These are phyloP conservation scores for Russula brevipes DNA, from an alignment of 768 basidiomycete genomes.

Conservation along the genomic window DNA sequence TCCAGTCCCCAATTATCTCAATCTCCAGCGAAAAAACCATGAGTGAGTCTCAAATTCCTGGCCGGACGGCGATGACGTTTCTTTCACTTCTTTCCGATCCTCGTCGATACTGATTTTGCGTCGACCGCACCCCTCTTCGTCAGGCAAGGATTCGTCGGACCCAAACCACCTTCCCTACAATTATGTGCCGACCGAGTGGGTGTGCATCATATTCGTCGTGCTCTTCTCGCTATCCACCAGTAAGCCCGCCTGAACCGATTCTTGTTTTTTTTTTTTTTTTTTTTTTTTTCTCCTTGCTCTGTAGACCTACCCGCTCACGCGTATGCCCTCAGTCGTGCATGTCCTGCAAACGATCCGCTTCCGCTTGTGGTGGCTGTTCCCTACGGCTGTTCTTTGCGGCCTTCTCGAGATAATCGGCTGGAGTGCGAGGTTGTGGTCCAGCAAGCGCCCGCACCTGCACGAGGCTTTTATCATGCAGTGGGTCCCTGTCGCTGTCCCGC, in stretches of 20 bases:
- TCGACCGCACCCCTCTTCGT: too few relatives aligned
- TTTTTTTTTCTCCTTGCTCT: too few relatives aligned
- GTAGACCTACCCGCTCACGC: neutral
- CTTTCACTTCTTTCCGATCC: too few relatives aligned
- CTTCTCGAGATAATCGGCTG: conserved; percentile 38
- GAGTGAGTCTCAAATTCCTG: too few relatives aligned
- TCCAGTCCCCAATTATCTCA: too few relatives aligned
- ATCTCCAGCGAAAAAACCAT: too few relatives aligned
- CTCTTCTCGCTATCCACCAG: conserved; percentile 6
- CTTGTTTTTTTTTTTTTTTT: too few relatives aligned
- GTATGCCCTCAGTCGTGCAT: conserved; percentile 25
- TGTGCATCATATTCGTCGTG: conserved; percentile 9
- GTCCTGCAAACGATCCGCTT: conserved; percentile 29
- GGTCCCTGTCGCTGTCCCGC: neutral
- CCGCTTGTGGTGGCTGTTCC: conserved; percentile 36
- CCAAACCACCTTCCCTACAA: neutral
- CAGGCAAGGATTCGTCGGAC: too few relatives aligned
- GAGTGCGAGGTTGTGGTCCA: conserved; percentile 36
- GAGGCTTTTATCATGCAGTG: conserved; percentile 42
- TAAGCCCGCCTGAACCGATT: neutral
- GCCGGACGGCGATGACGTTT: too few relatives aligned
- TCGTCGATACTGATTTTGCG: too few relatives aligned
- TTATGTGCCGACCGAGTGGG: conserved; percentile 17
- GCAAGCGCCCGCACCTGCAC: conserved; percentile 24
- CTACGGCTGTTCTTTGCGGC: conserved; percentile 33